phyloP scores from a whole-genome alignment of 2,329 filamentous ascomycete genomes.

The Penicillium carneum region DNA sequence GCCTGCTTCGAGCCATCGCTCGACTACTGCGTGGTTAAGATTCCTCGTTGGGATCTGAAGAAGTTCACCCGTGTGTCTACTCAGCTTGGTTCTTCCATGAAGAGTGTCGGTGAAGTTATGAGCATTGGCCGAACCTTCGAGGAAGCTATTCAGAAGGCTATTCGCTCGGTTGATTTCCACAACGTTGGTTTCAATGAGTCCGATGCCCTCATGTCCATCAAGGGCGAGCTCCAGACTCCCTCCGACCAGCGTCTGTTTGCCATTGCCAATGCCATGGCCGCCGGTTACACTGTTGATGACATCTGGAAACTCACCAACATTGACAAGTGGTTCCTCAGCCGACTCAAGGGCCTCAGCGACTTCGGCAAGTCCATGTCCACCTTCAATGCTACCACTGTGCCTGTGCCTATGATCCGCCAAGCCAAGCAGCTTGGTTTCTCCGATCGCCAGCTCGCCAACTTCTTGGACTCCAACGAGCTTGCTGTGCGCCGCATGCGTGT shows the following conservation, averaged over 20 bases:
- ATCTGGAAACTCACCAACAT: slow-evolving; percentile 99
- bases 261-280: slow-evolving; percentile 95
- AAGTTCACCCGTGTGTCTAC: slow-evolving; percentile 98
- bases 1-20: slow-evolving; percentile 98
- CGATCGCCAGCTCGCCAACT: slow-evolving; percentile 90
- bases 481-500: slow-evolving; percentile 82
- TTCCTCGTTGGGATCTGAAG: slow-evolving; percentile 97
- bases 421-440: slow-evolving; percentile 95
- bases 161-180: slow-evolving; percentile 91
- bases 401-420: slow-evolving; percentile 72
- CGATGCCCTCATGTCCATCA: slow-evolving; percentile 89
- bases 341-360: slow-evolving; percentile 87
- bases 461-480: slow-evolving; percentile 92
- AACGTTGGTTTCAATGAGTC: slow-evolving; percentile 95
- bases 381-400: slow-evolving; percentile 71
- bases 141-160: slow-evolving; percentile 97
- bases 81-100: slow-evolving; percentile 96
- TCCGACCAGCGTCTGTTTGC: slow-evolving; percentile 97
- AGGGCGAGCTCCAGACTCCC: slow-evolving; percentile 93
- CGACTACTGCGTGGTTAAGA: slow-evolving; percentile 98
- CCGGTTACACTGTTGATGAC: slow-evolving; percentile 91
- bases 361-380: slow-evolving; percentile 80
- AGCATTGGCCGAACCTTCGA: slow-evolving; percentile 95
- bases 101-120: slow-evolving; percentile 99
- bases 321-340: slow-evolving; percentile 96